Conservation (phyloP, 1,284 basidiomycete genomes). For the Leccinum subrobustum region DNA sequence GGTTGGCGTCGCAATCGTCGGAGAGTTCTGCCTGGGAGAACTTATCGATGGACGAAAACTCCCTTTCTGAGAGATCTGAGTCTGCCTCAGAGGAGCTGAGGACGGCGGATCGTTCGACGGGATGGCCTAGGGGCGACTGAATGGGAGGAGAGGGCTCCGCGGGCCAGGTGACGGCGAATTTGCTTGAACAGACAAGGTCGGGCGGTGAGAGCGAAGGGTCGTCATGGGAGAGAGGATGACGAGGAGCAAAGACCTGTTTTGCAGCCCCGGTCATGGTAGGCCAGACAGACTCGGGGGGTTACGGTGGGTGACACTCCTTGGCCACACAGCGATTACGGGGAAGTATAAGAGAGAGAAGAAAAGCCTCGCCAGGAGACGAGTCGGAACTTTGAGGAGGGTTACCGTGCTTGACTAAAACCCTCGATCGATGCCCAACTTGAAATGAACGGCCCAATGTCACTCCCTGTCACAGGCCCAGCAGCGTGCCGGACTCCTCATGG, state of each 20-base stretch:
- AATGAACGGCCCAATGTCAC: conserved; percentile 33
- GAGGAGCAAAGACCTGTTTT: conserved; percentile 32
- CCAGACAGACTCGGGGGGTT: background rate
- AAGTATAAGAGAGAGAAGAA: conserved; percentile 13
- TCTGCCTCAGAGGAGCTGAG: conserved; percentile 52
- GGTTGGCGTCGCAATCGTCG: conserved; percentile 32
- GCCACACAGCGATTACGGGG: conserved; percentile 10
- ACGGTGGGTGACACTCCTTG: conserved; percentile 12
- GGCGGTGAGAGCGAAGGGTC: conserved; percentile 35
- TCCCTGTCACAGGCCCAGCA: conserved; percentile 25
- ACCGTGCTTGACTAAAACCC: conserved; percentile 23
- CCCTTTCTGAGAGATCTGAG: conserved; percentile 46
- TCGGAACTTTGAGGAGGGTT: conserved; percentile 15
- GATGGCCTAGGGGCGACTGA: conserved; percentile 30
- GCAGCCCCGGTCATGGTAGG: conserved; percentile 29
- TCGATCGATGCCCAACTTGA: conserved; percentile 32
- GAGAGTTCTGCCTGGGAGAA: conserved; percentile 34
- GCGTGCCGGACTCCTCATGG: conserved; percentile 32
- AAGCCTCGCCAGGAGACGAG: conserved; percentile 31
- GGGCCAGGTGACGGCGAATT: conserved; percentile 53
- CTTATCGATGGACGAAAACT: conserved; percentile 33
- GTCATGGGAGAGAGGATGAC: conserved; percentile 28
- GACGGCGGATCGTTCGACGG: conserved; percentile 36
- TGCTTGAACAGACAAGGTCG: conserved; percentile 43
- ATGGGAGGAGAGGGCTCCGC: conserved; percentile 38